Base-by-base conservation (phyloP, 164 flowering plant genomes). In the Chimonanthus praecox region DNA sequence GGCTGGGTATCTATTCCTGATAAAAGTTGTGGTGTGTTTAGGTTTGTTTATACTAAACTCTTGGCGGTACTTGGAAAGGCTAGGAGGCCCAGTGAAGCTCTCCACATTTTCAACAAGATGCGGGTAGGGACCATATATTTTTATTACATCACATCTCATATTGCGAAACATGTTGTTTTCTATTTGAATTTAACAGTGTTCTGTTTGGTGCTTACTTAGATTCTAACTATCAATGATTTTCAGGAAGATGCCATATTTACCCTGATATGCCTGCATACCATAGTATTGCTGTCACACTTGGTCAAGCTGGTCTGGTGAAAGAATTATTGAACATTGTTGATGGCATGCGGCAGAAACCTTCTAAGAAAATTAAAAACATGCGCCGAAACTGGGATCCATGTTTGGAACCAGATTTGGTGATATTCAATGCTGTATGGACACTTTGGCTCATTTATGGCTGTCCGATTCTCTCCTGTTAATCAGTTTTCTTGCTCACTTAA, bases 201-300 rank as follows among this genome's bases (percentile, higher is more conserved):
- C 47, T 44, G 54, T 71, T 46, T 50, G 33, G 48, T 44, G 47
- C 50, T 3, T 54, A 13, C 13, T n/a, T 69, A 64, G 33, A 71
- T 71, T 73, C 64, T 70, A 73, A 73, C 7, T 47, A 20, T 20
- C 44, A 51, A 45, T 67, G 45, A 70, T 46, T 48, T 85, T 44
- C 83, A 96, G 99, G 89, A 82, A 72, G 97, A 93, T 76, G 76
- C 79, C 81, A 86, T 43, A 82, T 87, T 76, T 95, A 95, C 80
- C 98, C 99, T 71, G 99, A 93, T 74, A 88, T 93, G 86, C 87
- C 98, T 73, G 97, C 94, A 64, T 94, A 93, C 74, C 98, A 82
- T 72, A 84, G 90, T 72, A 84, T 89, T 76, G 84, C 94, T 71
- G 97, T 94, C 64, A 89, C 98, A 44, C 91, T 96, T 65, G 99